Base-by-base conservation (phyloP, 345 rosid species). In the Lepidium aucheri region DNA sequence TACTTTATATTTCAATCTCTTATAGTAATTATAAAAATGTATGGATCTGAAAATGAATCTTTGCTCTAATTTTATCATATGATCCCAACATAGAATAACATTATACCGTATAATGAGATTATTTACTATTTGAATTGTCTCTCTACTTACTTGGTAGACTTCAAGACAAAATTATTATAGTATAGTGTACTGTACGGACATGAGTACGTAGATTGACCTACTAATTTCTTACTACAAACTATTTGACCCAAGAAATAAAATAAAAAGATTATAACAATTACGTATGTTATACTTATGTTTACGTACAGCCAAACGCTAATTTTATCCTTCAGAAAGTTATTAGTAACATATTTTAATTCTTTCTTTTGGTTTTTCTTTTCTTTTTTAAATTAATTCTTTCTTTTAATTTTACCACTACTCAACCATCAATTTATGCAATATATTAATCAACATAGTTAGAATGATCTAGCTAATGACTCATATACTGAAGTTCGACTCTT, bases 91-190 rank as follows among this genome's bases (percentile, higher is more conserved):
- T 9, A 35, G 26, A 24, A 34, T 53, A 15, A 33, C 8, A 53
- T 53, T 15, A 32, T 6, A 53, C 40, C 40, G 24, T 33, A 32
- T 30, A 8, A 32, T 33, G 22, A 39, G 35, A 39, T 57, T 22
- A 8, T 42, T 15, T 10, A 30, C 1, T 5, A 22, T 17, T 9
- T 35, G 13, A 42, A 33, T 3, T 34, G 26, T 24, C 26, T 2
- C 26, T 24, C 46, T 55, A 67, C 53, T 43, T 55, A 67, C 53
- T 43, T 18, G 9, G 36, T 40, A 40, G 24, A 59, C 32, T 32
- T 50, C 8, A 69, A 60, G 45, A 26, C 53, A 53, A 53, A 53
- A 9, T 38, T 70, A 70, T 34, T 70, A 70, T 34, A 45, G 35
- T 41, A 39, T 6, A 61, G 15, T 41, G 53, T 24, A 40, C 20